Conservation (phyloP, 495 filamentous ascomycete genomes). For the Astrothelium subdiscretum region DNA sequence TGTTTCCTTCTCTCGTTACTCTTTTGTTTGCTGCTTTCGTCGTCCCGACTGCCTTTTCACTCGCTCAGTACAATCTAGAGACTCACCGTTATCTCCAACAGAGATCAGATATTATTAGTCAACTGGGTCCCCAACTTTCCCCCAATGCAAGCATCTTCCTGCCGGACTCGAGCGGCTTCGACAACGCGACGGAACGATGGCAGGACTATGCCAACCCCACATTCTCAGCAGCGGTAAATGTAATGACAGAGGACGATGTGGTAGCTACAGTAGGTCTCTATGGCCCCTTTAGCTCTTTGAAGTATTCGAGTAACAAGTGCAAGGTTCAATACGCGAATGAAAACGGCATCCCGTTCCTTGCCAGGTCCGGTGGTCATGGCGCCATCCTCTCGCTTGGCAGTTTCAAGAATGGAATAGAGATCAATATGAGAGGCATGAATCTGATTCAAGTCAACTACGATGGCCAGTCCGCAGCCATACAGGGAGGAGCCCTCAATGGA, state of each 20-base stretch:
- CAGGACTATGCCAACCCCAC: background rate
- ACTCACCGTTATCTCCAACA: background rate
- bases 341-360: background rate
- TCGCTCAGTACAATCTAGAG: background rate
- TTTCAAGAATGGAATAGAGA: constrained; percentile 1
- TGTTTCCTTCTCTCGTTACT: background rate
- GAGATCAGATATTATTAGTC: background rate
- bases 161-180: background rate
- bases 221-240: background rate
- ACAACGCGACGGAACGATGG: background rate
- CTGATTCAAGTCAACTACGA: background rate
- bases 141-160: background rate
- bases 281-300: background rate
- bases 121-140: background rate
- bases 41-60: background rate
- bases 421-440: background rate
- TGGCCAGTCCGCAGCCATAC: background rate
- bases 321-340: constrained; percentile 2
- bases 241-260: background rate
- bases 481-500: background rate
- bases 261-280: background rate
- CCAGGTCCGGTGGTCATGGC: background rate
- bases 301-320: background rate
- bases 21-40: background rate
- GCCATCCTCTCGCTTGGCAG: background rate